Base-by-base conservation (phyloP, 139 green algal species). In the Chlorella sorokiniana region DNA sequence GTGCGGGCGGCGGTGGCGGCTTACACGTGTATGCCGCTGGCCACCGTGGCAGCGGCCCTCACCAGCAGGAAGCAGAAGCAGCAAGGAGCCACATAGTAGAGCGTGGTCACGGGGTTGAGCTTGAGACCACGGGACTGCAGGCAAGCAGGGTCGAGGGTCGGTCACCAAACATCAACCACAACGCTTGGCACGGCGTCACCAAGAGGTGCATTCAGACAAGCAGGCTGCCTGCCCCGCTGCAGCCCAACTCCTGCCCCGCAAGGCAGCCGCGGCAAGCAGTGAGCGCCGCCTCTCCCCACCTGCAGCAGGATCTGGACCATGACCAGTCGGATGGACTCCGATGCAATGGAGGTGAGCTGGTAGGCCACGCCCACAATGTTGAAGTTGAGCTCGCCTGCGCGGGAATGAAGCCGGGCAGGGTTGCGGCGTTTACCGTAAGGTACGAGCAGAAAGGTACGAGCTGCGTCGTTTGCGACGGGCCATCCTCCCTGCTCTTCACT, bases 271-370 rank as follows among this genome's bases (percentile, higher is more conserved):
- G n/a, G n/a, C n/a, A n/a, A n/a, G n/a, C n/a, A n/a, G 14, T 38
- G 10, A 10, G 0, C 22, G 8, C 25, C 7, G 8, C 22, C 38
- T 9, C 10, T 35, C 14, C 83, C 1, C 77, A 88, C 79, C 74
- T 95, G 94, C 63, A 98, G 91, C 69, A 98, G 90, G 48, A 98
- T 89, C 87, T 98, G 95, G n/a, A 96, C 90, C 85, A 96, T 88
- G 8, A 90, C 94, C 68, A 97, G 84, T 14, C 93, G 87, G 48
- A 92, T 90, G n/a, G 93, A 94, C 89, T 96, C 90, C 73, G 59
- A 79, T 3, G 78, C 33, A n/a, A 99, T 89, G 8, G 93, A 93
- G 7, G 76, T 82, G 23, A 98, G 90, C 89, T 98, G 96, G 73
- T 96, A 87, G 2, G 93, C 45, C 16, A 98, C 83, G 10, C 96